A percentile compares a stretch with the other conserved stretches of the same genome.
Evolutionary conservation across 1,284 basidiomycete species (phyloP).

Genomic region (Athelia sp.): DNA sequence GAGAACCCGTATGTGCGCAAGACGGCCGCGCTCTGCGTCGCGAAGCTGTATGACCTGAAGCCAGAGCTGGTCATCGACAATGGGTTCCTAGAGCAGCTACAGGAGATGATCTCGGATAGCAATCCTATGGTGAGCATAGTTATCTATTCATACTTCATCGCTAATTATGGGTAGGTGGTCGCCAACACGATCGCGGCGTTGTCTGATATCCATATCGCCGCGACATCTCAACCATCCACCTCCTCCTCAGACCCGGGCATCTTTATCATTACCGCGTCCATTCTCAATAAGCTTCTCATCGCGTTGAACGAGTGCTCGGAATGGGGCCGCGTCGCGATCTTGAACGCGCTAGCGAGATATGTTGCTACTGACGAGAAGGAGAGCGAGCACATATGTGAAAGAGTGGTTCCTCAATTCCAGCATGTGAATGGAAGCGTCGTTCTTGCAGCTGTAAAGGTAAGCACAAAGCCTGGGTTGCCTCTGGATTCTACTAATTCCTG

Average conservation of each 20-base stretch:
- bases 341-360: slow-evolving; percentile 86
- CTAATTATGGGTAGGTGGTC: slow-evolving; percentile 64
- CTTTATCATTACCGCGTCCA: slow-evolving; percentile 78
- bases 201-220: slow-evolving; percentile 84
- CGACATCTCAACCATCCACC: slow-evolving; percentile 48
- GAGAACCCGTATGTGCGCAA: slow-evolving; percentile 98
- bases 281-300: slow-evolving; percentile 88
- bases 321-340: slow-evolving; percentile 94
- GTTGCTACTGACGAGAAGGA: slow-evolving; percentile 84
- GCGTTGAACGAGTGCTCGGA: slow-evolving; percentile 98
- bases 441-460: slow-evolving; percentile 88
- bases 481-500: slow-evolving; percentile 3
- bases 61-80: slow-evolving; percentile 93
- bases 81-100: slow-evolving; percentile 86
- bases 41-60: slow-evolving; percentile 96
- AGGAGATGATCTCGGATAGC: slow-evolving; percentile 89
- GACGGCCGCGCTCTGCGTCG: slow-evolving; percentile 93
- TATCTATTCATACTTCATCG: slow-evolving; percentile 28
- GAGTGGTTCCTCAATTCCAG: slow-evolving; percentile 97
- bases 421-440: slow-evolving; percentile 96
- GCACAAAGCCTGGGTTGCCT: slow-evolving; percentile 14
- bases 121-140: slow-evolving; percentile 85
- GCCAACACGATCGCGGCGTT: slow-evolving; percentile 92
- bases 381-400: slow-evolving; percentile 97
- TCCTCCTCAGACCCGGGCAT: slow-evolving; percentile 60